Evolutionary conservation across 2,329 filamentous ascomycete genomes (phyloP).

Genomic region (Aspergillus intermedius): DNA sequence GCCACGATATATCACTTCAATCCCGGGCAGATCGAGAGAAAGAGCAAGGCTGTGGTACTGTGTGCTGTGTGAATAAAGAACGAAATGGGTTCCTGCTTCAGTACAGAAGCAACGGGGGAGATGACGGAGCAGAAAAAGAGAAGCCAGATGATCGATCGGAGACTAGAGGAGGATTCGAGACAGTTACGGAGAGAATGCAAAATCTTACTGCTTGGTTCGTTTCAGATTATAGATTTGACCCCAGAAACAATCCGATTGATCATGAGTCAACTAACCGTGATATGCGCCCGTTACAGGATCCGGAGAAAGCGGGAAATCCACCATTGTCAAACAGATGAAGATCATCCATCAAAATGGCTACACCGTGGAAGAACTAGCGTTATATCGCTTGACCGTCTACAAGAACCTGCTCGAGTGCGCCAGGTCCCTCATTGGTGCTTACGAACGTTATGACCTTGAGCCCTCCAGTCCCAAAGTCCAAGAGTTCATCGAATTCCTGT

Average conservation of each 20-base stretch:
- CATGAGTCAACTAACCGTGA: background rate
- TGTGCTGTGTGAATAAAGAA: background rate
- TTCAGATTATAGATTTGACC: background rate
- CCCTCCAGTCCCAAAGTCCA: conserved; percentile 65
- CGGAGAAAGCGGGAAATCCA: conserved; percentile 97
- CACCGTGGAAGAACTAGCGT: conserved; percentile 82
- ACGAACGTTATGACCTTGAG: conserved; percentile 84
- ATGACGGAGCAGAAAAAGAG: conserved; percentile 81
- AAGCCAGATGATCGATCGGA: conserved; percentile 91
- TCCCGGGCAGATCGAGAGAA: background rate
- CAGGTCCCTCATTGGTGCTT: conserved; percentile 83
- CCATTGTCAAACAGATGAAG: conserved; percentile 99
- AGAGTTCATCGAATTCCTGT: conserved; percentile 69
- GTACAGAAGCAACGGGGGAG: conserved; percentile 70
- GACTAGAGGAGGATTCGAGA: conserved; percentile 88
- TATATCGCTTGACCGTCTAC: conserved; percentile 94
- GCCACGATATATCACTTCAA: no score
- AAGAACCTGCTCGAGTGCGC: conserved; percentile 97
- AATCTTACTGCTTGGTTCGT: conserved; percentile 78
- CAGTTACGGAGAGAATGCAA: conserved; percentile 96
- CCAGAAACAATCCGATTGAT: background rate
- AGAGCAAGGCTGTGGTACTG: conserved; percentile 2
- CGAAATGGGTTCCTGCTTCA: conserved; percentile 88
- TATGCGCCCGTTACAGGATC: conserved; percentile 57
- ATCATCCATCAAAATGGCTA: conserved; percentile 99